Conservation (phyloP, 1,284 basidiomycete genomes). For the Cutaneotrichosporon sp. region DNA sequence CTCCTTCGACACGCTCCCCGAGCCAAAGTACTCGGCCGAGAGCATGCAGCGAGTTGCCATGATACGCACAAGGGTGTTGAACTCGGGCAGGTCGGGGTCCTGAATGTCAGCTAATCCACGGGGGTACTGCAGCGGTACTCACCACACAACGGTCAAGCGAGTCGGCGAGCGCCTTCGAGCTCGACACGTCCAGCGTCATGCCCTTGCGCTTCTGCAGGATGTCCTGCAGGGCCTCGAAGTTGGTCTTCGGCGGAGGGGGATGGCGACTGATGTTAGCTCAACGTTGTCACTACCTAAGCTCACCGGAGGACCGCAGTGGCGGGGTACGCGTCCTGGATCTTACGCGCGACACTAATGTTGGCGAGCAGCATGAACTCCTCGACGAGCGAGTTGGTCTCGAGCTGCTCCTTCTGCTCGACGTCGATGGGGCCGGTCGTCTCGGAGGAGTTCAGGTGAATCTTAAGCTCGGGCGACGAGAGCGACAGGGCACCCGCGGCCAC, state of each 20-base stretch:
- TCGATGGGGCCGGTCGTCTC: conserved; percentile 87
- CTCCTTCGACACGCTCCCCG: conserved; percentile 88
- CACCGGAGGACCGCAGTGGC: conserved; percentile 89
- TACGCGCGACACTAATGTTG: conserved; percentile 82
- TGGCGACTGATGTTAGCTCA: conserved; percentile 71
- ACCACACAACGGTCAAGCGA: conserved; percentile 88
- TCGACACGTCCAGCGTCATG: conserved; percentile 85
- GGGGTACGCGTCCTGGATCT: conserved; percentile 93
- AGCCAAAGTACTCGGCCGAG: conserved; percentile 96
- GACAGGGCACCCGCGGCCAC: conserved; percentile 79
- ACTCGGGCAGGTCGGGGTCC: conserved; percentile 79
- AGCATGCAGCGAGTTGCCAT: conserved; percentile 99
- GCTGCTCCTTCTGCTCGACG: conserved; percentile 66
- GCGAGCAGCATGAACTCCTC: conserved; percentile 97
- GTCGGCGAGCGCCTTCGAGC: conserved; percentile 84
- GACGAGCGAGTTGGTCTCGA: conserved; percentile 76
- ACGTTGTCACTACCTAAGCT: conserved; percentile 66
- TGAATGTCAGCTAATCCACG: conserved; percentile 49
- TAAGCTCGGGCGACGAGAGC: conserved; percentile 79
- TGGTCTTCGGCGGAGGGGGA: conserved; percentile 84
- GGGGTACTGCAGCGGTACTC: conserved; percentile 44
- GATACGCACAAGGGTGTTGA: conserved; percentile 97
- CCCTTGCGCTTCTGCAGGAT: conserved; percentile 84
- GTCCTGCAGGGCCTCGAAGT: conserved; percentile 96
- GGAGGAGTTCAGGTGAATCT: conserved; percentile 87